phyloP scores from a whole-genome alignment of 129 eudicot species.

The Artemisia annua region DNA sequence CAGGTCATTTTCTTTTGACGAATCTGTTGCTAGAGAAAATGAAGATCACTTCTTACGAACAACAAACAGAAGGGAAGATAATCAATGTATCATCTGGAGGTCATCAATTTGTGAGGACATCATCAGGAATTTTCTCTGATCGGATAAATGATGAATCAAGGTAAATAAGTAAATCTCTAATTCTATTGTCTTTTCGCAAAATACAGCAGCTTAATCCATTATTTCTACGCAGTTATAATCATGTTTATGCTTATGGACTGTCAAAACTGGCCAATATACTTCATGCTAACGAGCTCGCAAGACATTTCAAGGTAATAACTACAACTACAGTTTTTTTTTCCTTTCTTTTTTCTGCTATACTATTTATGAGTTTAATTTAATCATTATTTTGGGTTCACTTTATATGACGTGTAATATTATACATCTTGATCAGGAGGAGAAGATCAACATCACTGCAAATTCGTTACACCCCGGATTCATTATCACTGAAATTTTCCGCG shows the following conservation, averaged over 20 bases:
- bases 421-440: constrained; percentile 23
- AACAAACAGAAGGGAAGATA: constrained; percentile 30
- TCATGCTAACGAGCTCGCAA: constrained; percentile 42
- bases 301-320: constrained; percentile 33
- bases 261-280: constrained; percentile 39
- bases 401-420: neutral
- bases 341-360: neutral
- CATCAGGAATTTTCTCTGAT: constrained; percentile 14
- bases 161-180: constrained; percentile 1
- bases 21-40: constrained; percentile 39
- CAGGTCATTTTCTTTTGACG: constrained; percentile 43
- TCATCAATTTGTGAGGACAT: constrained; percentile 22
- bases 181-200: neutral
- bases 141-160: constrained; percentile 33
- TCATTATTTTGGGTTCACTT: neutral
- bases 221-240: constrained; percentile 21
- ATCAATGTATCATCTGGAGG: constrained; percentile 30
- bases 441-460: constrained; percentile 28
- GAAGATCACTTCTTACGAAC: constrained; percentile 33
- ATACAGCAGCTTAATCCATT: neutral
- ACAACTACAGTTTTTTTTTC: neutral
- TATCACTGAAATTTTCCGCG: constrained; percentile 23
- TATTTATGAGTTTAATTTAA: constrained; percentile 4
- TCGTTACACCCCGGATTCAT: constrained; percentile 39
- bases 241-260: constrained; percentile 28